Percentiles rank a stretch among this genome's conserved stretches.
These are phyloP conservation scores for Phanerochaete sordida DNA, from an alignment of 768 basidiomycete genomes.

Conservation along the genomic window DNA sequence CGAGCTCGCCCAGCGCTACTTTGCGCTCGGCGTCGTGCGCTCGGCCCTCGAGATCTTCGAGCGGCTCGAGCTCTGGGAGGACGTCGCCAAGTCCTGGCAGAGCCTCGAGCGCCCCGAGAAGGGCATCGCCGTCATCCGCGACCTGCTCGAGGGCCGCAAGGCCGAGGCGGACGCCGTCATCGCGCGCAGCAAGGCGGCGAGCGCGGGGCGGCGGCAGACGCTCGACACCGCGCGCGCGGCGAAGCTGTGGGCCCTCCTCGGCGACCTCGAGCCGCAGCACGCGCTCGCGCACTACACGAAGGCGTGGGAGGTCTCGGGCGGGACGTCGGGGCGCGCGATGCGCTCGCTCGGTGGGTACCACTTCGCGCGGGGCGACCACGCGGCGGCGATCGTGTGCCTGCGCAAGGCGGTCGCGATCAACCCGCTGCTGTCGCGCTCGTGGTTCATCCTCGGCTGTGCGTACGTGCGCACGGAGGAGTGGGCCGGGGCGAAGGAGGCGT, in stretches of 20 bases:
- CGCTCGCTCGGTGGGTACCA: slow-evolving; percentile 85
- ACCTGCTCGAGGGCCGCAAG: slow-evolving; percentile 80
- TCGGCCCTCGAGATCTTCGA: slow-evolving; percentile 94
- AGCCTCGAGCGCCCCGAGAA: slow-evolving; percentile 75
- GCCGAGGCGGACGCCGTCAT: slow-evolving; percentile 78
- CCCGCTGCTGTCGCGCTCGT: slow-evolving; percentile 80
- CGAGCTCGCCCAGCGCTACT: slow-evolving; percentile 82
- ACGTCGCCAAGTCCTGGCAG: slow-evolving; percentile 86
- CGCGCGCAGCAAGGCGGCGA: slow-evolving; percentile 50
- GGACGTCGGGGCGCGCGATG: slow-evolving; percentile 86
- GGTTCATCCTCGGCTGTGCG: slow-evolving; percentile 97
- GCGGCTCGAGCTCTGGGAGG: slow-evolving; percentile 98
- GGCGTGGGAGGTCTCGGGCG: slow-evolving; percentile 80
- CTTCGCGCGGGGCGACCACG: slow-evolving; percentile 65
- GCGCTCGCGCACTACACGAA: slow-evolving; percentile 72
- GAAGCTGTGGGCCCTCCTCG: slow-evolving; percentile 93
- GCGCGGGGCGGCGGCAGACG: slow-evolving; percentile 36
- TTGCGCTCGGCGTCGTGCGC: slow-evolving; percentile 81
- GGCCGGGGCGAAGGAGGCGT: slow-evolving; percentile 80
- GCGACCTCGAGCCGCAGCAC: slow-evolving; percentile 78
- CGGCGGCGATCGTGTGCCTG: slow-evolving; percentile 61
- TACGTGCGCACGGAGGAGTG: slow-evolving; percentile 80
- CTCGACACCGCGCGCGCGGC: slow-evolving; percentile 74
- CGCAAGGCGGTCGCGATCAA: slow-evolving; percentile 81
- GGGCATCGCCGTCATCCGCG: slow-evolving; percentile 77